Evolutionary conservation across 495 filamentous ascomycete genomes (phyloP).

Genomic region (Penicillium fimorum): DNA sequence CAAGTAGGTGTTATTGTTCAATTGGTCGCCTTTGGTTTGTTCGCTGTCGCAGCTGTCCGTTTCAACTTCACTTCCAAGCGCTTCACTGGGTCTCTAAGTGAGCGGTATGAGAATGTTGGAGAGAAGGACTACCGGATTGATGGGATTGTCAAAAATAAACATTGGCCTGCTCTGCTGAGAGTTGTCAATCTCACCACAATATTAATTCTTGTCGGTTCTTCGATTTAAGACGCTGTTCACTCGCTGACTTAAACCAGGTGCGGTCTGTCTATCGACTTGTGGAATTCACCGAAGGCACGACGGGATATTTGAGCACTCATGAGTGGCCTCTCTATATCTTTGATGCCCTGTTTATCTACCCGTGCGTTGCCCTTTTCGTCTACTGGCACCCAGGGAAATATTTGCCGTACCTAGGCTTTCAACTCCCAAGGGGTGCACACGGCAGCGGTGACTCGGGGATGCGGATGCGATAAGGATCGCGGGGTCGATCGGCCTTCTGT

Average conservation of each 20-base stretch:
- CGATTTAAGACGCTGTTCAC: not conserved
- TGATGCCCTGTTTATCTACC: conserved; percentile 56
- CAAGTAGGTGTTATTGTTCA: conserved; percentile 42
- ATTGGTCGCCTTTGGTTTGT: conserved; percentile 43
- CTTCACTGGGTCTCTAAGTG: conserved; percentile 30
- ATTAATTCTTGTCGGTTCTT: conserved; percentile 53
- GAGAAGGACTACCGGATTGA: conserved; percentile 33
- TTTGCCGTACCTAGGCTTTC: conserved; percentile 41
- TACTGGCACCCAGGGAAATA: conserved; percentile 49
- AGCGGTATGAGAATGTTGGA: conserved; percentile 26
- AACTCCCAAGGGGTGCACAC: conserved; percentile 15
- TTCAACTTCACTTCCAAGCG: conserved; percentile 43
- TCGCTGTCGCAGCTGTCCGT: conserved; percentile 37
- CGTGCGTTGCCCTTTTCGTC: conserved; percentile 48
- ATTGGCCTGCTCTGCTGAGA: conserved; percentile 52
- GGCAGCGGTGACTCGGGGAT: not conserved
- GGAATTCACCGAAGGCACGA: conserved; percentile 57
- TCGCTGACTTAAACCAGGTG: conserved; percentile 32
- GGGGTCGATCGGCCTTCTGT: not conserved
- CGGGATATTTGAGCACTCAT: conserved; percentile 50
- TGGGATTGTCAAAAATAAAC: conserved; percentile 27
- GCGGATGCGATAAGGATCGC: not conserved
- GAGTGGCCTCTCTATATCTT: conserved; percentile 64
- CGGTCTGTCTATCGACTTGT: conserved; percentile 61
- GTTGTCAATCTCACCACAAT: conserved; percentile 51